Base-by-base conservation (phyloP, 2,329 filamentous ascomycete species). In the Leptodontidium sp. region DNA sequence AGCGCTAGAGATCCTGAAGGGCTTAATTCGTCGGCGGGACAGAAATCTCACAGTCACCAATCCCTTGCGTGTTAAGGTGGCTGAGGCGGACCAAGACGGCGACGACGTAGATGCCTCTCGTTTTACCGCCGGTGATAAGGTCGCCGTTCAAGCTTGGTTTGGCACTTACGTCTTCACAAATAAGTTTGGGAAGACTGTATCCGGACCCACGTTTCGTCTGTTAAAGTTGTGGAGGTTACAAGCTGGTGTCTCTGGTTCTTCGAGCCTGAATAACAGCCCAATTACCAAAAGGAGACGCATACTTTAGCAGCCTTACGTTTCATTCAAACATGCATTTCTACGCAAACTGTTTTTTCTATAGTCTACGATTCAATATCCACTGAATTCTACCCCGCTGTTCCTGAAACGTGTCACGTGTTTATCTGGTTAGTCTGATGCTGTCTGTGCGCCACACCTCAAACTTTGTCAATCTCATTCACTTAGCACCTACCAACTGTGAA, bases 1-100 rank as follows among this genome's bases (percentile, higher is more conserved):
- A 53, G 64, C 52, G 55, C 61, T 70, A 14, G 45, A 61, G 24
- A 55, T 70, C 49, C 55, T 70, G 29, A 70, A 67, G 61, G 50
- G 29, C 45, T 53, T 70, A 40, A 62, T 70, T 65, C 65, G 53
- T 65, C 45, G 40, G 61, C 65, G 58, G 35, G 61, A 21, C 1
- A 21, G 21, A 21, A 21, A 21, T 21, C 21, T 21, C 21, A 21
- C 21, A 21, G 21, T 21, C 21, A 21, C 21, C 21, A 21, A 21
- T 21, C 21, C 21, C 21, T 21, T 21, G 1, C 21, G 21, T 21
- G 21, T 21, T 21, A 21, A 21, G 21, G 21, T 21, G 21, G 21
- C 21, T 21, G 1, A 21, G 1, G 21, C 21, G 21, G 21, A 21
- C 21, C 1, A 21, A 21, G 21, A 21, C 21, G 21, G 21, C 21